phyloP scores from a whole-genome alignment of 2,329 filamentous ascomycete genomes.

The Aureobasidium musti region DNA sequence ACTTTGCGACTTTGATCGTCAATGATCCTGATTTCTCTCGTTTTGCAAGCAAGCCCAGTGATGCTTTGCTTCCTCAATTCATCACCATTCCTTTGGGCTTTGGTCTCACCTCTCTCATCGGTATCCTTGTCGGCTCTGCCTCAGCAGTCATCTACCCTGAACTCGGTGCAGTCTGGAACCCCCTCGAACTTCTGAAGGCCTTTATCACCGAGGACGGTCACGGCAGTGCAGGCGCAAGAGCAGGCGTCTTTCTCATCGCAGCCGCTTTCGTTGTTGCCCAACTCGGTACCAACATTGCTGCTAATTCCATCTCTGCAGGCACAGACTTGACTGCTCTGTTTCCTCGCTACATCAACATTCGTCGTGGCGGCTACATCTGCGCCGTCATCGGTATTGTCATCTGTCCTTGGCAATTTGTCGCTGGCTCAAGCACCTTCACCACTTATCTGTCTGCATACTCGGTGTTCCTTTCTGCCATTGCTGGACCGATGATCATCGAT shows the following conservation, averaged over 20 bases:
- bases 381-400: slow-evolving; percentile 77
- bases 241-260: slow-evolving; percentile 55
- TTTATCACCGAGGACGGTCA: slow-evolving; percentile 46
- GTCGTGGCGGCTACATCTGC: slow-evolving; percentile 83
- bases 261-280: slow-evolving; percentile 52
- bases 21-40: slow-evolving; percentile 83
- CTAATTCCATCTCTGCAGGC: slow-evolving; percentile 61
- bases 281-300: slow-evolving; percentile 71
- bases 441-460: slow-evolving; percentile 91
- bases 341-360: slow-evolving; percentile 64
- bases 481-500: slow-evolving; percentile 84
- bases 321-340: slow-evolving; percentile 57
- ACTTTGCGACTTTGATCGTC: slow-evolving; percentile 82
- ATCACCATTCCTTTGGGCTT: slow-evolving; percentile 36
- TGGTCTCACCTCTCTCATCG: slow-evolving; percentile 31
- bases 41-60: slow-evolving; percentile 73
- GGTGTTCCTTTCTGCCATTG: slow-evolving; percentile 90
- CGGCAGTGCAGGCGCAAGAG: slow-evolving; percentile 49
- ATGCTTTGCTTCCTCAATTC: slow-evolving; percentile 80
- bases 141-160: slow-evolving; percentile 43
- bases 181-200: slow-evolving; percentile 45
- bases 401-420: slow-evolving; percentile 82
- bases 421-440: slow-evolving; percentile 76
- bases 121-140: slow-evolving; percentile 49
- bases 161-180: slow-evolving; percentile 62